Conservation (phyloP, 73 alveolate species). For the Loxodes magnus region DNA sequence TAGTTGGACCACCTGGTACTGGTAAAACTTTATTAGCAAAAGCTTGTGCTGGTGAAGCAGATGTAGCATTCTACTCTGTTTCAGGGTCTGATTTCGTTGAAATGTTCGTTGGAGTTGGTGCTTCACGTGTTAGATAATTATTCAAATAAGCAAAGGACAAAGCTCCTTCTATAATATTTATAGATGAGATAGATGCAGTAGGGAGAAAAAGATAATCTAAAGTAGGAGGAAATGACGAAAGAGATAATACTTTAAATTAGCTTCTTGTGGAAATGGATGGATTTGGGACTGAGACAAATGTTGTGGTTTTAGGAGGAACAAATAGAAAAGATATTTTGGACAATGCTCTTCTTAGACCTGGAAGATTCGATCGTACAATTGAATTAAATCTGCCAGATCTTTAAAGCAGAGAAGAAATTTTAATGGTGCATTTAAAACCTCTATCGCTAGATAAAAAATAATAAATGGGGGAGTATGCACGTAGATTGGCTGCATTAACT, state of each 20-base stretch:
- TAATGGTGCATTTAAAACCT: constrained; percentile 77
- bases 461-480: constrained; percentile 69
- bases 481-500: constrained; percentile 69
- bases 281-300: constrained; percentile 63
- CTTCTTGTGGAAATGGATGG: constrained; percentile 93
- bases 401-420: constrained; percentile 85
- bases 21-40: constrained; percentile 85
- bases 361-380: constrained; percentile 60
- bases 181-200: constrained; percentile 90
- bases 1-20: constrained; percentile 96
- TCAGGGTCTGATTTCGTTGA: constrained; percentile 84
- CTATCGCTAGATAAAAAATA: constrained; percentile 15
- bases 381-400: constrained; percentile 54
- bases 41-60: constrained; percentile 95
- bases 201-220: constrained; percentile 65
- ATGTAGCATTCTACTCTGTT: constrained; percentile 69
- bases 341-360: constrained; percentile 63
- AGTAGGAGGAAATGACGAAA: constrained; percentile 75
- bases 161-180: constrained; percentile 70
- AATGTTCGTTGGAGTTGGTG: constrained; percentile 92
- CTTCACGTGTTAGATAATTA: constrained; percentile 79
- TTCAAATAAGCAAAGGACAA: constrained; percentile 71
- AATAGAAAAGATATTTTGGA: constrained; percentile 66
- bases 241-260: constrained; percentile 84
- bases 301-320: constrained; percentile 81